A percentile compares a stretch with the other conserved stretches of the same genome.
Evolutionary conservation across 169 alveolate species (phyloP).

Genomic region (Neospora caninum): DNA sequence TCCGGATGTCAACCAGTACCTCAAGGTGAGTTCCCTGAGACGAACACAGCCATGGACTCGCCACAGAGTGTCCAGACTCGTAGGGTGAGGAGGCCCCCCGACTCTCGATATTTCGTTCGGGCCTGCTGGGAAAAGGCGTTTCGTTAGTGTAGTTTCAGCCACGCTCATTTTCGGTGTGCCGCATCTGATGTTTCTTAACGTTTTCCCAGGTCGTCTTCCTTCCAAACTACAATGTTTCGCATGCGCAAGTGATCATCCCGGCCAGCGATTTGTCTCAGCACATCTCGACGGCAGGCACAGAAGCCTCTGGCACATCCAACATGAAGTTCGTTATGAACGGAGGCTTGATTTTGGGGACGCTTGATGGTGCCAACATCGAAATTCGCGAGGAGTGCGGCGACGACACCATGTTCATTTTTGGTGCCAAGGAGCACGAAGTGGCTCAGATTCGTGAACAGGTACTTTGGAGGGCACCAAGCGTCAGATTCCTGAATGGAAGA

Average conservation of each 20-base stretch:
- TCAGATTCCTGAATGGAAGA: no score
- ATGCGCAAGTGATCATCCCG: constrained; percentile 91
- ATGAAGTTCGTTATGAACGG: constrained; percentile 97
- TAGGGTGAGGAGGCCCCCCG: neutral
- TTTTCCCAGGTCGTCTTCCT: constrained; percentile 79
- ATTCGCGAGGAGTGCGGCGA: constrained; percentile 93
- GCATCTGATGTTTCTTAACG: neutral
- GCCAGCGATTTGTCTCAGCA: constrained; percentile 94
- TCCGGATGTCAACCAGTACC: constrained; percentile 83
- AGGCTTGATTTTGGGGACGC: constrained; percentile 91
- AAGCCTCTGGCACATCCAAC: constrained; percentile 95
- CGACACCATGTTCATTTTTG: constrained; percentile 93
- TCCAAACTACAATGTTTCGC: constrained; percentile 93
- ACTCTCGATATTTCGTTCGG: neutral
- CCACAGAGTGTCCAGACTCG: neutral
- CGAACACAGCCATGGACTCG: neutral
- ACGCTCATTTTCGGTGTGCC: neutral
- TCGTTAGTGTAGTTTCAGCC: no score
- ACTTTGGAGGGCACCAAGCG: neutral
- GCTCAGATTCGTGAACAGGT: constrained; percentile 79
- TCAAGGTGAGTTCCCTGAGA: constrained; percentile 78
- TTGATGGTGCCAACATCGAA: constrained; percentile 97
- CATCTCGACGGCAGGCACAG: constrained; percentile 95
- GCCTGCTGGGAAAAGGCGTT: no score
- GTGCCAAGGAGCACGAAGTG: constrained; percentile 90